Base-by-base conservation (phyloP, 2,329 filamentous ascomycete species). In the Clonostachys solani region DNA sequence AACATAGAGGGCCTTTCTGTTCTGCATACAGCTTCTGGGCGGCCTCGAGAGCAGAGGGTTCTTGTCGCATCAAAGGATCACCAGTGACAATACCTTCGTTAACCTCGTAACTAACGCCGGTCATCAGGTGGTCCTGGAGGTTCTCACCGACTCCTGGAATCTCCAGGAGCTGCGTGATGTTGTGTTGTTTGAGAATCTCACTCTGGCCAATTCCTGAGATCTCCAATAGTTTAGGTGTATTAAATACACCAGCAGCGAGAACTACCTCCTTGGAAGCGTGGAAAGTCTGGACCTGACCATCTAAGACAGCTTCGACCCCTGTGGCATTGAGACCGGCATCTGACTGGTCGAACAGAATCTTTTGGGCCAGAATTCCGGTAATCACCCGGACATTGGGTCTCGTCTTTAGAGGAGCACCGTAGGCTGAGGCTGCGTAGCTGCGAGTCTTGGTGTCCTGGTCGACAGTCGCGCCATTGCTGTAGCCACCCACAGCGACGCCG, bases 211-310 rank as follows among this genome's bases (percentile, higher is more conserved):
- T 61, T 2, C 70, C 68, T 3, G 68, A 73, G 7, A 72, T 58
- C 51, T 75, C 66, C 6, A 76, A 62, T 29, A 76, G 54, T 16
- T 66, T 61, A 5, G 73, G 70, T 1, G 65, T 64, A 45, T 72
- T 65, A 49, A 74, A 61, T 1, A 64, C 56, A 3, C 73, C 72
- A 6, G 67, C 69, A 2, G 63, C 60, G 5, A 77, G 42, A 23
- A 75, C 66, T 4, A 76, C 63, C 48, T 76, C 72, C 23, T 57
- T 64, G 3, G 50, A 53, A 2, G 64, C 65, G 7, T 41, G 49
- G 12, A 61, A 49, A 1, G 19, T 33, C 33, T 45, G 33, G 9
- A 35, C 23, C 49, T 52, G 12, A 42, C 52, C 34, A 48, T 50
- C 15, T 45, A 50, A 45, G 34, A 43, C 43, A 6, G 42, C 34